Evolutionary conservation across 1,284 basidiomycete species (phyloP).

Genomic region (Cryptococcus amylolentus): DNA sequence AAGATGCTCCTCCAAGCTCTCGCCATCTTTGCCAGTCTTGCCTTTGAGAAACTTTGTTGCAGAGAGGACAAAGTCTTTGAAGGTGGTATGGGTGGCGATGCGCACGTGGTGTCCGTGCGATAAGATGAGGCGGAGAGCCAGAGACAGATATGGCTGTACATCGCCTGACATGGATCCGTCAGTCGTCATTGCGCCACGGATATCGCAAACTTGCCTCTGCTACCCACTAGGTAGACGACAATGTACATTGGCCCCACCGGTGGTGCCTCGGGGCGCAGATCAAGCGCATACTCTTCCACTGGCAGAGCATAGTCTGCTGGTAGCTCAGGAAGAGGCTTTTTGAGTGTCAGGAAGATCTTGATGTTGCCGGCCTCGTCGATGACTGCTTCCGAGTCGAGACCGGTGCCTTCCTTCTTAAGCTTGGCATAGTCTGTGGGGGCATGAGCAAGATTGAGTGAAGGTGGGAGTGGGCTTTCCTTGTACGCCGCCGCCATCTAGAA

Average conservation of each 20-base stretch:
- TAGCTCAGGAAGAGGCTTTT: conserved; percentile 55
- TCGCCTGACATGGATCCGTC: conserved; percentile 53
- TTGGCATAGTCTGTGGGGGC: too few relatives aligned
- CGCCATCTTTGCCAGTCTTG: conserved; percentile 54
- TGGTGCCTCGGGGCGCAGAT: conserved; percentile 39
- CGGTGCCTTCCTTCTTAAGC: too few relatives aligned
- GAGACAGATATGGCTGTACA: conserved; percentile 66
- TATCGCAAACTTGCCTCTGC: conserved; percentile 53
- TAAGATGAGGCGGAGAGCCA: conserved; percentile 57
- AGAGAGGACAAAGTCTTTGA: conserved; percentile 57
- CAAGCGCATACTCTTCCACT: conserved; percentile 57
- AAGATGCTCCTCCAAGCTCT: conserved; percentile 29
- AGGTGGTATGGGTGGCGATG: conserved; percentile 65
- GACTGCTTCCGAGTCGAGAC: too few relatives aligned
- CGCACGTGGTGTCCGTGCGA: conserved; percentile 60
- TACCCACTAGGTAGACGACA: conserved; percentile 64
- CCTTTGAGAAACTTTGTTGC: conserved; percentile 55
- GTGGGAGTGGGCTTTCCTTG: too few relatives aligned
- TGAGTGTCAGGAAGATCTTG: conserved; percentile 50
- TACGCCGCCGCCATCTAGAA: too few relatives aligned
- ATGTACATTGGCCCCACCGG: conserved; percentile 56
- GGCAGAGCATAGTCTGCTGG: conserved; percentile 53
- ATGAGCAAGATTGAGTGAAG: too few relatives aligned
- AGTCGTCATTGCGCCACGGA: background rate
- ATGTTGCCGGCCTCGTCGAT: conserved; percentile 29